Evolutionary conservation across 1,284 basidiomycete species (phyloP).

Genomic region (Sporisorium iseilematis-ciliati): DNA sequence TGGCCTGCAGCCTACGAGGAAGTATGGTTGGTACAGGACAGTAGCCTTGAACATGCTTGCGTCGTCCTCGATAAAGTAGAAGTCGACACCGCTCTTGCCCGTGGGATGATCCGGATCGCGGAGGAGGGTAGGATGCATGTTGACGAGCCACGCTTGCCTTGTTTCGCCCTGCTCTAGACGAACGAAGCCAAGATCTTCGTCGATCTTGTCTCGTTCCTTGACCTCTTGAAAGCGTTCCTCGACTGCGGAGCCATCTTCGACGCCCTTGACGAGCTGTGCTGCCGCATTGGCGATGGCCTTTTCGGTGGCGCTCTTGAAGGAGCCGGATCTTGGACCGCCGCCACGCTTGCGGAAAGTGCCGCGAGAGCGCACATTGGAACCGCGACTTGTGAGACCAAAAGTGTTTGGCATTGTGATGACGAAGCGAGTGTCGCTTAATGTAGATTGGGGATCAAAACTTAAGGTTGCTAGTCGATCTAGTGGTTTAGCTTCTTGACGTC

Average conservation of each 20-base stretch:
- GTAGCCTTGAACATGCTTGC: slow-evolving; percentile 97
- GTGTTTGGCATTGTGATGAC: slow-evolving; percentile 39
- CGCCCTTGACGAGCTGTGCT: slow-evolving; percentile 53
- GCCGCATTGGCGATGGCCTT: slow-evolving; percentile 53
- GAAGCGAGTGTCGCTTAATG: background rate
- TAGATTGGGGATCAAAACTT: background rate
- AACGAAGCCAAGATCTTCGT: slow-evolving; percentile 89
- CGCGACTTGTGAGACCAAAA: slow-evolving; percentile 51
- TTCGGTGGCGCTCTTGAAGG: slow-evolving; percentile 45
- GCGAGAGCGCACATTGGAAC: slow-evolving; percentile 40
- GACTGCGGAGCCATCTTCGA: slow-evolving; percentile 61
- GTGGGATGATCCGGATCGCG: slow-evolving; percentile 74
- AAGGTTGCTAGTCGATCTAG: background rate
- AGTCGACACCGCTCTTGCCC: slow-evolving; percentile 83
- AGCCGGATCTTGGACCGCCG: slow-evolving; percentile 39
- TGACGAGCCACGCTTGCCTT: slow-evolving; percentile 84
- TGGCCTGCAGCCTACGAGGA: slow-evolving; percentile 83
- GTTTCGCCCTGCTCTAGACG: slow-evolving; percentile 65
- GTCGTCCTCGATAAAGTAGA: slow-evolving; percentile 97
- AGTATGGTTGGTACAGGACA: slow-evolving; percentile 92
- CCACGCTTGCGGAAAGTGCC: slow-evolving; percentile 52
- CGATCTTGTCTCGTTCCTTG: slow-evolving; percentile 80
- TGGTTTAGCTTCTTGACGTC: background rate
- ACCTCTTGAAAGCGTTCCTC: slow-evolving; percentile 68
- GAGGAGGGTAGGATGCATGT: slow-evolving; percentile 96